Evolutionary conservation across 1,139 yeast genomes (phyloP), one percentile per base, ranked within the genome.

Genomic region (Debaryomyces sp.): DNA sequence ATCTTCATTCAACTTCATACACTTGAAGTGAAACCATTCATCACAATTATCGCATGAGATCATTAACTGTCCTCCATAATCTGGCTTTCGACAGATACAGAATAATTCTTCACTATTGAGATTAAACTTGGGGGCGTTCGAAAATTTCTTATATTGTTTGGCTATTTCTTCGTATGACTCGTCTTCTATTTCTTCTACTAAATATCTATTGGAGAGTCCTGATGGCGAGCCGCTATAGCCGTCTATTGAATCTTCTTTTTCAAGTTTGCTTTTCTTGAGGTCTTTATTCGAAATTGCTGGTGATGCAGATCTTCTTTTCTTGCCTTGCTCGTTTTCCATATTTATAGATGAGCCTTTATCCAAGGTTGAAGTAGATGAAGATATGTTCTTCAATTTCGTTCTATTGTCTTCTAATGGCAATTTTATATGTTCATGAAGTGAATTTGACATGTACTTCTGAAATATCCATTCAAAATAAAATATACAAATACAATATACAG

Each of bases 11-110:
- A 91, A 63, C 51, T 78, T 78, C 77, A 91, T 81, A 61, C 97
- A 92, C 43, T 72, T 74, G 64, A 92, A 89, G 67, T 92, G 97
- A 62, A 79, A 92, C 98, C 98, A 92, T 54, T 89, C 96, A 61
- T 91, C 97, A 67, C 98, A 92, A 6, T 90, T 92, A 64, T 91
- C 97, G 63, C 98, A 92, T 0, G 89, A 91, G 18, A 92, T 87
- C 97, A 91, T 91, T 53, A 87, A 63, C 64, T 88, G 87, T 1
- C 80, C 81, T 1, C 94, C 96, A 52, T 78, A 75, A 60, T 92
- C 97, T 0, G 92, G 88, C 51, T 78, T 80, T 39, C 95, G 77
- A 64, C 98, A 92, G 0, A 85, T 70, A 63, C 98, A 92, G 59
- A 77, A 91, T 9, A 89, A 70, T 52, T 86, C 94, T 53, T 85